Evolutionary conservation across 768 basidiomycete species (phyloP), one percentile per base, ranked within the genome.

Genomic region (Candolleomyces eurysporus): DNA sequence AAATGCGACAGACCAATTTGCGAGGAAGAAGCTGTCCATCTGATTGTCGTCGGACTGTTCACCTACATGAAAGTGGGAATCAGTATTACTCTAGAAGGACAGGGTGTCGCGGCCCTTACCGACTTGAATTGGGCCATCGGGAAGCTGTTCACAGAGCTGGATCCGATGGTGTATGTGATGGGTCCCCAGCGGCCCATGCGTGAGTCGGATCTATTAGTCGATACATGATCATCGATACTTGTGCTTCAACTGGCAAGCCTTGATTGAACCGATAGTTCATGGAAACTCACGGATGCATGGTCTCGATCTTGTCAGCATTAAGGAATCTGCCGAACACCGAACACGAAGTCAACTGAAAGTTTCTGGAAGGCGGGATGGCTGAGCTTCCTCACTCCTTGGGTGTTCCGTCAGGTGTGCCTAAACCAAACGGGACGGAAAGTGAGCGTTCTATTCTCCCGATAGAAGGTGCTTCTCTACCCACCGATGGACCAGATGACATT

Each of bases 121-220:
- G 56, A 70, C 66, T 77, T 77, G 70, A 80, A 82, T 61, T 78
- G 76, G n/a, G 80, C 80, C 81, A 83, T 82, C 1, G 82, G 82
- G 73, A 79, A 81, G n/a, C 73, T 70, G 16, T 71, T 68, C 2
- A 66, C 71, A 31, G 76, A 72, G 62, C 72, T 74, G 26, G 74
- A 75, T 43, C 79, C 78, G 46, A 82, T 64, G 19, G 79, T 82
- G 62, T 71, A 81, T 0, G 79, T 81, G 57, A 77, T 61, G n/a
- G 78, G 79, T 13, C 78, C 78, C 80, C 80, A 82, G 36, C 65
- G 68, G 60, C 71, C 70, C 81, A 82, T 82, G 51, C 81, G 72
- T 4, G 75, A 66, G 66, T 82, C 81, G 17, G 78, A 79, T 26
- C 78, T 76, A 50, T n/a, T 59, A 56, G 11, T 19, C 42, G 3